Evolutionary conservation across 257 asterid species (phyloP), one percentile per base, ranked within the genome.

Genomic region (Capsicum baccatum): DNA sequence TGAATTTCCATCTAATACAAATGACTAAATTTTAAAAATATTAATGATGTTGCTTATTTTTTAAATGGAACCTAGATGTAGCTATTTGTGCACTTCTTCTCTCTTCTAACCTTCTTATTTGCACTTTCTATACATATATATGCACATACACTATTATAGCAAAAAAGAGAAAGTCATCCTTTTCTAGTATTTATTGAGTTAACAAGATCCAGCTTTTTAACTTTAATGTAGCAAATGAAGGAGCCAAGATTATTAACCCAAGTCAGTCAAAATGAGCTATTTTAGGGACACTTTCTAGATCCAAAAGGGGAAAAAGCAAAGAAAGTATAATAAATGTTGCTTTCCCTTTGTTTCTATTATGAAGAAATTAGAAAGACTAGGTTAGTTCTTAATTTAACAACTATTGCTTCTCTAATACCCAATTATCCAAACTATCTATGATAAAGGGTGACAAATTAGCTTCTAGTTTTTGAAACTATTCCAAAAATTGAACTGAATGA

Each of bases 171-270:
- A 39, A 39, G 44, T 4, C 44, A 39, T 39, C 44, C 5, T 39
- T 39, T 39, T 39, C 4, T 3, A 39, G 44, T 39, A 39, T 5
- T 39, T 39, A 9, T 60, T 60, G 78, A 69, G 8, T 67, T 35
- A 35, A 67, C 6, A 9, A 39, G 17, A 70, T 42, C 56, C 35
- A 39, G 52, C 15, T 70, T 70, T 70, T 16, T 39, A 70, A 69
- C 12, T 69, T 71, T 71, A 6, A 17, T 71, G 37, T 47, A 47
- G 35, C 37, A 19, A 47, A 44, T 71, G 35, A 3, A 71, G 5
- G 79, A 71, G 79, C 79, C 37, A 42, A n/a, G 58, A 71, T 10
- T n/a, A 71, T 44, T 70, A 70, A 44, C 57, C 57, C n/a, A 44
- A 44, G 57, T 70, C 16, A 70, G 37, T 16, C 17, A 59, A 17